Conservation (phyloP, 441 rosid genomes). For the Eutrema salsugineum region DNA sequence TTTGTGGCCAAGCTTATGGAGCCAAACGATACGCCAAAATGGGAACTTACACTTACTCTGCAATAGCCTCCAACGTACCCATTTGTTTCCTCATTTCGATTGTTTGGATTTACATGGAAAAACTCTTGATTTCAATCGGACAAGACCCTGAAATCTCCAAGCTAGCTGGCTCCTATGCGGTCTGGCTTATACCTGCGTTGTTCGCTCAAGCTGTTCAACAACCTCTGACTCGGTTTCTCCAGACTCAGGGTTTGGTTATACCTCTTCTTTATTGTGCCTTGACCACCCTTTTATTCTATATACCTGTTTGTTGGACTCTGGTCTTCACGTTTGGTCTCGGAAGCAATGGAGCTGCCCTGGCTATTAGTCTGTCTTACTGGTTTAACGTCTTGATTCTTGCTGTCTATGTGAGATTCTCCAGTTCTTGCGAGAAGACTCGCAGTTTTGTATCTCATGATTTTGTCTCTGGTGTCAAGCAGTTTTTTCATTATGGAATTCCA, state of each 20-base stretch:
- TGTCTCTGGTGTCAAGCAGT: conserved; percentile 6
- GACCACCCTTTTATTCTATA: conserved; percentile 18
- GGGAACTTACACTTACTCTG: conserved; percentile 25
- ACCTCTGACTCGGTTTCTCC: conserved; percentile 30
- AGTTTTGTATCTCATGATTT: conserved; percentile 22
- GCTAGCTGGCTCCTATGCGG: conserved; percentile 25
- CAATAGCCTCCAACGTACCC: conserved; percentile 19
- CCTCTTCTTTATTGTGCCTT: conserved; percentile 27
- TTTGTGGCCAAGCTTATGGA: conserved; percentile 37
- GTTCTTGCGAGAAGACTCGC: conserved; percentile 18
- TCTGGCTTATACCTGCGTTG: conserved; percentile 24
- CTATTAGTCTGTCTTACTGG: conserved; percentile 27
- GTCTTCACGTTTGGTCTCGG: conserved; percentile 21
- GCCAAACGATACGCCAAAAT: conserved; percentile 23
- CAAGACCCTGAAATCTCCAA: conserved; percentile 32
- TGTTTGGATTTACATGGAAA: conserved; percentile 24
- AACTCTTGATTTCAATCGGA: conserved; percentile 12
- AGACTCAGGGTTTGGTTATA: conserved; percentile 27
- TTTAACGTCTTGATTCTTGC: conserved; percentile 8
- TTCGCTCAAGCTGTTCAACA: conserved; percentile 25
- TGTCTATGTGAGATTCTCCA: conserved; percentile 17
- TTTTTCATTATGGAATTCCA: conserved; percentile 19
- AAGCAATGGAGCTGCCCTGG: conserved; percentile 32
- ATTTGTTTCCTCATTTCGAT: conserved; percentile 18
- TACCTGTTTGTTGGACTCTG: conserved; percentile 14